Evolutionary conservation across 2,329 filamentous ascomycete species (phyloP).

Genomic region (Bipolaris sorokiniana): DNA sequence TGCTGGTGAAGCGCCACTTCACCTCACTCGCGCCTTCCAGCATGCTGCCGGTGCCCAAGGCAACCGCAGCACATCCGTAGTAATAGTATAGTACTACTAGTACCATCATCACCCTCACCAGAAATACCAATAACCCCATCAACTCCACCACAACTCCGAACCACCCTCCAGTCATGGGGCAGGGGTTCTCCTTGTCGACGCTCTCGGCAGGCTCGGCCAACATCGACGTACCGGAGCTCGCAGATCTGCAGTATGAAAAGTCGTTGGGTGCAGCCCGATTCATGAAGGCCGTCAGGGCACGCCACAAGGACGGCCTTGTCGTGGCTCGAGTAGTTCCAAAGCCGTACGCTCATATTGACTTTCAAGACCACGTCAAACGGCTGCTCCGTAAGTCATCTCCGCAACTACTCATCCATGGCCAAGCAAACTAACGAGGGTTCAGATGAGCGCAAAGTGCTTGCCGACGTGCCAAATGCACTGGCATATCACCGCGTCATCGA

Average conservation of each 20-base stretch:
- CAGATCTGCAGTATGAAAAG: constrained; percentile 89
- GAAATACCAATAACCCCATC: neutral
- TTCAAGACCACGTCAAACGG: constrained; percentile 77
- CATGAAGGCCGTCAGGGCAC: constrained; percentile 93
- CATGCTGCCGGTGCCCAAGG: constrained; percentile 33
- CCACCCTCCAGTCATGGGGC: constrained; percentile 72
- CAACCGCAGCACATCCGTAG: neutral
- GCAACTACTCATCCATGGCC: neutral
- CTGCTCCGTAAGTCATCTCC: constrained; percentile 68
- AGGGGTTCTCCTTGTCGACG: constrained; percentile 92
- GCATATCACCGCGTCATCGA: constrained; percentile 90
- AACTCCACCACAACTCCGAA: constrained; percentile 13
- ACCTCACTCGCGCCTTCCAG: constrained; percentile 20
- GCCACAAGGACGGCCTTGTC: constrained; percentile 87
- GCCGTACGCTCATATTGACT: constrained; percentile 79
- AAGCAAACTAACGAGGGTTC: neutral
- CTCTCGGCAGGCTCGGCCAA: constrained; percentile 89
- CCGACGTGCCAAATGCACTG: constrained; percentile 87
- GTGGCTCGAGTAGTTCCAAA: constrained; percentile 96
- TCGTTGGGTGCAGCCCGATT: constrained; percentile 90
- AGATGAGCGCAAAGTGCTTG: constrained; percentile 81
- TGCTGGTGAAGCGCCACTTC: neutral
- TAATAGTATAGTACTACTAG: neutral
- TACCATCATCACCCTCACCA: neutral
- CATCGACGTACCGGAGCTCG: constrained; percentile 91